phyloP scores from a whole-genome alignment of 1,139 yeast species.

The Debaryomycetaceae sp. region DNA sequence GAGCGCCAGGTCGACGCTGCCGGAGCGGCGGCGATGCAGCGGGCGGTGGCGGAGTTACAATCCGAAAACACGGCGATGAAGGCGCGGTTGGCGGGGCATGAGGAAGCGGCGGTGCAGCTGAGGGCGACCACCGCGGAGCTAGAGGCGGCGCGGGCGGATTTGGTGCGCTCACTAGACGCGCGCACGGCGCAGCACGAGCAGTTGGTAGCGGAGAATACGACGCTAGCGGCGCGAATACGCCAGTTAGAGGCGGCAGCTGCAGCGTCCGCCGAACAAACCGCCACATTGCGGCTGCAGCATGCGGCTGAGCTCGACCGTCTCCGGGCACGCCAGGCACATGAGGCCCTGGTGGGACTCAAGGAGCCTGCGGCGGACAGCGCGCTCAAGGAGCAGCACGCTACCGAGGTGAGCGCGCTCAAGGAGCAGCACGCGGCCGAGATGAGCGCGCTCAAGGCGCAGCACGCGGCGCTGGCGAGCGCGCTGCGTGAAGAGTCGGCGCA shows the following conservation, averaged over 20 bases:
- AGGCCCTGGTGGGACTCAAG: background rate
- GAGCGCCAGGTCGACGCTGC: too few relatives aligned
- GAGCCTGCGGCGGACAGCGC: background rate
- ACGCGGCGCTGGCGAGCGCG: background rate
- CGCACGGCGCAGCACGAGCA: too few relatives aligned
- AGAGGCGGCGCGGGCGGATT: too few relatives aligned
- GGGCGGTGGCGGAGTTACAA: too few relatives aligned
- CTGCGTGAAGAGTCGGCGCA: conserved; percentile 4
- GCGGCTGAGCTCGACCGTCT: background rate
- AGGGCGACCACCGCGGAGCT: too few relatives aligned
- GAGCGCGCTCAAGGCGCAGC: background rate
- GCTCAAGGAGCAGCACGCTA: conserved; percentile 3
- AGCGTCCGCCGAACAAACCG: background rate
- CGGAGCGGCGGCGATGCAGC: too few relatives aligned
- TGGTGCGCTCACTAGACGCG: too few relatives aligned
- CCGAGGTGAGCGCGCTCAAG: background rate
- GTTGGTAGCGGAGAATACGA: background rate
- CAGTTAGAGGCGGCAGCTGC: background rate
- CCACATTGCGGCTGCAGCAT: background rate
- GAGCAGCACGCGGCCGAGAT: background rate
- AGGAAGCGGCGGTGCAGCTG: too few relatives aligned
- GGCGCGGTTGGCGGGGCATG: too few relatives aligned
- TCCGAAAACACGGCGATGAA: too few relatives aligned
- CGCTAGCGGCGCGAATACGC: background rate
- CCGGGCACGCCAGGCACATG: background rate